Evolutionary conservation across 345 rosid species (phyloP).

Genomic region (Carallia pectinifolia): DNA sequence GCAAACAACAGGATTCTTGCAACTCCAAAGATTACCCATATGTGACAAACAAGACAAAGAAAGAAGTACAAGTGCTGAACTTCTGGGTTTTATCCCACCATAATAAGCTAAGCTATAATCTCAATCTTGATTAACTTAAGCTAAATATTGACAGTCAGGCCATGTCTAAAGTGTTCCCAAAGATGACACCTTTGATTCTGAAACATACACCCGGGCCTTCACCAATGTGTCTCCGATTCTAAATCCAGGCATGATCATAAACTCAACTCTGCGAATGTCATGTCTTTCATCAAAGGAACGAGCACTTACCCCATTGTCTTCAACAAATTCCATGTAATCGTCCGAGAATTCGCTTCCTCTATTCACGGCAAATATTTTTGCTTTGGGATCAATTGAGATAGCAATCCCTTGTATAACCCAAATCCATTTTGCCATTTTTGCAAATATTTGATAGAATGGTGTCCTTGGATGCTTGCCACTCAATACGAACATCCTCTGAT

Average conservation of each 20-base stretch:
- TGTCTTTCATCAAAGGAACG: conserved; percentile 14
- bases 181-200: conserved; percentile 18
- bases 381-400: conserved; percentile 47
- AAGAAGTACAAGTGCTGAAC: conserved; percentile 5
- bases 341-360: conserved; percentile 49
- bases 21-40: conserved; percentile 1
- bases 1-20: conserved; percentile 15
- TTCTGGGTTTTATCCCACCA: conserved; percentile 1
- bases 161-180: not conserved
- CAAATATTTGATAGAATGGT: conserved; percentile 54
- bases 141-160: conserved; percentile 6
- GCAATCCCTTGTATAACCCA: conserved; percentile 53
- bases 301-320: conserved; percentile 8
- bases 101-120: conserved; percentile 7
- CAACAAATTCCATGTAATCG: conserved; percentile 48
- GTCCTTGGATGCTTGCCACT: conserved; percentile 65
- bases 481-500: conserved; percentile 51
- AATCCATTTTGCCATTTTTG: conserved; percentile 59
- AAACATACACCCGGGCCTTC: conserved; percentile 53
- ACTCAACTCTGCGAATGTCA: conserved; percentile 39
- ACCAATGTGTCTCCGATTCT: conserved; percentile 41
- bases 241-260: conserved; percentile 66
- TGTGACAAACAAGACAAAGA: not conserved
- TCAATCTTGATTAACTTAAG: conserved; percentile 4
- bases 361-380: conserved; percentile 44